These are phyloP conservation scores for Podosphaera leucotricha DNA, from an alignment of 2,329 filamentous ascomycete species.

Conservation along the genomic window DNA sequence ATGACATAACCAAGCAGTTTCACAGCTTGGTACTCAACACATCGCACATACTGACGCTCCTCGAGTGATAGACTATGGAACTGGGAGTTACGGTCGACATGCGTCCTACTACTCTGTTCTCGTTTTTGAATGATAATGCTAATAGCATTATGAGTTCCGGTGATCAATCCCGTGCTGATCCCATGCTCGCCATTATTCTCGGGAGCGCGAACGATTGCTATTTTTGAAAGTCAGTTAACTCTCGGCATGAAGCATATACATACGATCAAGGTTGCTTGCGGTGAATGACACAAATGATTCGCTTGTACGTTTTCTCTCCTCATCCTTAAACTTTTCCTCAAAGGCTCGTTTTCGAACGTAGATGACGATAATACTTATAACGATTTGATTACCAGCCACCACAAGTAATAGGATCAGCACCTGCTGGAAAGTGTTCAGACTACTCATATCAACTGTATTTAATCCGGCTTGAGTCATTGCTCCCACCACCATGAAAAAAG, in stretches of 20 bases:
- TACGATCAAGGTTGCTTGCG: background rate
- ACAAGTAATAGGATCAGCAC: slow-evolving; percentile 39
- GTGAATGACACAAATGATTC: background rate
- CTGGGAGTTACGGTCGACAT: slow-evolving; percentile 23
- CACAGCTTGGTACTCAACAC: slow-evolving; percentile 38
- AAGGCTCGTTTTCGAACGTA: slow-evolving; percentile 36
- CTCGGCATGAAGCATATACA: background rate
- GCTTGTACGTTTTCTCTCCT: background rate
- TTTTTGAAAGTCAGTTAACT: background rate
- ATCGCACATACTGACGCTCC: slow-evolving; percentile 31
- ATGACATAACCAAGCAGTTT: slow-evolving; percentile 32
- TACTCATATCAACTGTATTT: slow-evolving; percentile 41
- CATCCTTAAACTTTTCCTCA: slow-evolving; percentile 19
- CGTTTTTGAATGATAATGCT: background rate
- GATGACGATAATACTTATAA: slow-evolving; percentile 41
- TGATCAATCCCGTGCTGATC: background rate
- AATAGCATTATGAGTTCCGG: background rate
- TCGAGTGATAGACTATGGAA: slow-evolving; percentile 27
- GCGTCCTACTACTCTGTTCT: background rate
- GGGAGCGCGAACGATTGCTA: background rate
- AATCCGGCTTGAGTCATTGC: slow-evolving; percentile 45
- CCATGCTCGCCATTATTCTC: background rate
- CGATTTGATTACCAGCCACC: slow-evolving; percentile 40
- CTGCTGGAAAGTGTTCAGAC: slow-evolving; percentile 45
- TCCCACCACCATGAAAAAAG: slow-evolving; percentile 41